Conservation (phyloP, 2,329 filamentous ascomycete species). For the Orbilia quercus region DNA sequence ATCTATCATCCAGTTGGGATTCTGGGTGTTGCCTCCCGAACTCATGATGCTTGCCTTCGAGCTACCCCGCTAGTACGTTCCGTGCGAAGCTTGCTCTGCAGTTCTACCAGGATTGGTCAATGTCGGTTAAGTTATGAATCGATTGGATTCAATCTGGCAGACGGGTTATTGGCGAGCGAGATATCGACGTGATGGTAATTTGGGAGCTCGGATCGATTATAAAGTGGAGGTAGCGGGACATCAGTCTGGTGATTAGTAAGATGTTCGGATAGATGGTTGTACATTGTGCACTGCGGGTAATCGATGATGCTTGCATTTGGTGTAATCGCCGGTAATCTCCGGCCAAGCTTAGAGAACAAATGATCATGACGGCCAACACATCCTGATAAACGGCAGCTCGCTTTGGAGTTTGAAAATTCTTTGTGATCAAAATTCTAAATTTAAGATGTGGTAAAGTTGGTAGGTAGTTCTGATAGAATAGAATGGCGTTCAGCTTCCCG, state of each 20-base stretch:
- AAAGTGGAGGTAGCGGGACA: conserved; percentile 2
- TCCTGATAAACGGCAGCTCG: neutral
- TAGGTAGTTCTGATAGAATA: too few relatives aligned
- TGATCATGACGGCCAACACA: too few relatives aligned
- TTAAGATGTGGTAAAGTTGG: too few relatives aligned
- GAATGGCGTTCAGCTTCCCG: too few relatives aligned
- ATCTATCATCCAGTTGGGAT: conserved; percentile 33
- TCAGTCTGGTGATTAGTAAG: conserved; percentile 40
- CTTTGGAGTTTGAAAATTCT: too few relatives aligned
- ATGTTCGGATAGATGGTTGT: conserved; percentile 15
- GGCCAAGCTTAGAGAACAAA: neutral
- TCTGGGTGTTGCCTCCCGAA: neutral
- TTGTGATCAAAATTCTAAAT: too few relatives aligned
- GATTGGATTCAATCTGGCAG: neutral
- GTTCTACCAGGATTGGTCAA: too few relatives aligned
- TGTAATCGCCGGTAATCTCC: conserved; percentile 8
- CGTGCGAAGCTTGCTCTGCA: too few relatives aligned
- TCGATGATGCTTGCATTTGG: conserved; percentile 18
- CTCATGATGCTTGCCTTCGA: conserved; percentile 10
- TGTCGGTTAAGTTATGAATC: neutral
- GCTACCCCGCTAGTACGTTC: conserved; percentile 11
- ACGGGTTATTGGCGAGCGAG: conserved; percentile 6
- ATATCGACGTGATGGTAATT: neutral
- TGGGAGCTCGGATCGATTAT: conserved; percentile 22
- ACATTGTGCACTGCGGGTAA: neutral